Conservation (phyloP, 305 asterid species). For the Fraxinus ornus region DNA sequence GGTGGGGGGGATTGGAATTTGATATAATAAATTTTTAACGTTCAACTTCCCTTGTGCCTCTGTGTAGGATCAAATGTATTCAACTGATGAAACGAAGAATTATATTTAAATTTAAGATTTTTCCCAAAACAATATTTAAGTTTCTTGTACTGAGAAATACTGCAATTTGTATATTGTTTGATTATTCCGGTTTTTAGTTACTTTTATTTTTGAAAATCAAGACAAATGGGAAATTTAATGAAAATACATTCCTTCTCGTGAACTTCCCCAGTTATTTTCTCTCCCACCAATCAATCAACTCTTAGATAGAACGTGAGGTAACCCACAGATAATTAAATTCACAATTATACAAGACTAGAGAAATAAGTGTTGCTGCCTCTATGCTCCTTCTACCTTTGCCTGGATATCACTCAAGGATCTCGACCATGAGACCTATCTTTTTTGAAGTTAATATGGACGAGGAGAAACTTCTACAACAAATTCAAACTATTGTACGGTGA, state of each 20-base stretch:
- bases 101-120: conserved; percentile 3
- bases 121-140: conserved; percentile 2
- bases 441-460: neutral
- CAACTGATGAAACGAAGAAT: conserved; percentile 8
- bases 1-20: neutral
- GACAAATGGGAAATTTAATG: neutral
- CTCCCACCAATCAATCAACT: neutral
- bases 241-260: neutral
- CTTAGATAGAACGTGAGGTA: neutral
- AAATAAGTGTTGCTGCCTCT: too few species aligned
- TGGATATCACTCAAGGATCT: too few species aligned
- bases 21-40: conserved; percentile 26
- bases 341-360: neutral
- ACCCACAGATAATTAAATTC: neutral
- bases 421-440: neutral
- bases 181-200: neutral
- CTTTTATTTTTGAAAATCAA: too few species aligned
- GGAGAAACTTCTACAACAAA: neutral
- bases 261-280: too few species aligned
- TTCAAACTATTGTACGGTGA: too few species aligned
- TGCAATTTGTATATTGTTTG: neutral
- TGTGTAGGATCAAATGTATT: conserved; percentile 23
- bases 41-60: neutral
- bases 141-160: neutral
- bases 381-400: too few species aligned